Base-by-base conservation (phyloP, 768 basidiomycete genomes). In the Cystobasidium tubakii region DNA sequence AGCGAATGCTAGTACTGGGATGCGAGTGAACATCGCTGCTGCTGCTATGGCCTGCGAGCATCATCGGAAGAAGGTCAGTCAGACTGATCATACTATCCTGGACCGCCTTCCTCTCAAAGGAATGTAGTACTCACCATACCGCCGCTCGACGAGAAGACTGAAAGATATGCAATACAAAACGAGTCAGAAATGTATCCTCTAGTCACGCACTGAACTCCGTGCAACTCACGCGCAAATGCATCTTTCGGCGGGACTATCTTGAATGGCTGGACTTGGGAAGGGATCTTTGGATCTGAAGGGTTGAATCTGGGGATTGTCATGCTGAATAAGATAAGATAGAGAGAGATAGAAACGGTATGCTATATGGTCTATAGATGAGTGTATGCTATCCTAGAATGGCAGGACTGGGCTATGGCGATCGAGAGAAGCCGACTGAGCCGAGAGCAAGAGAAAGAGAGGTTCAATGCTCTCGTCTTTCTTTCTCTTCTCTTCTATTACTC, bases 71-170 rank as follows among this genome's bases (percentile, higher is more conserved):
- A 10, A 23, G 7, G 46, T 13, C 3, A 43, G 34, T 17, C 9
- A 57, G 54, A 25, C 7, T 25, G 54, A n/a, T n/a, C n/a, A n/a
- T n/a, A n/a, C n/a, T n/a, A n/a, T n/a, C n/a, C n/a, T n/a, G n/a
- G n/a, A n/a, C n/a, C n/a, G n/a, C n/a, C n/a, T n/a, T n/a, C n/a
- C n/a, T n/a, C n/a, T n/a, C n/a, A n/a, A n/a, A n/a, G n/a, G n/a
- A n/a, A n/a, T n/a, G n/a, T n/a, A n/a, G n/a, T n/a, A n/a, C 66
- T 29, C 44, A 67, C 66, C 66, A 67, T 67, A 31, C 66, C 66
- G 25, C 43, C 46, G 15, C 66, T 50, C 9, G 39, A 46, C 7
- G 27, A 50, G 66, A 67, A 54, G 42, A 39, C 66, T 67, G 66
- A 4, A 17, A n/a, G n/a, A n/a, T n/a, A n/a, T n/a, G n/a, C n/a